phyloP scores from a whole-genome alignment of 2,329 filamentous ascomycete species.

The Leptodontidium sp. region DNA sequence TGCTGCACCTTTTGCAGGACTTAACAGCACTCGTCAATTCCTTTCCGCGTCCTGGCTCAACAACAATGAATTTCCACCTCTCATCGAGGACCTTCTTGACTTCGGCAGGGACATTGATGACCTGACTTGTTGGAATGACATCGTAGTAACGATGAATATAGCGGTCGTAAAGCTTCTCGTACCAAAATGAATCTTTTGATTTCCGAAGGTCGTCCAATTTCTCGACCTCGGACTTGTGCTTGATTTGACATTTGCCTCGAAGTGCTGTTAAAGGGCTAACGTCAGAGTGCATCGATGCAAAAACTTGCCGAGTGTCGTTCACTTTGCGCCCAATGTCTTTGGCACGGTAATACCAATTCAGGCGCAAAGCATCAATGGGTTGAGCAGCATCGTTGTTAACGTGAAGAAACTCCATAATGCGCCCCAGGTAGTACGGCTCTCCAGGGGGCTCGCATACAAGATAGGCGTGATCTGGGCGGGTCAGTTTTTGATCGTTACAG shows the following conservation, averaged over 20 bases:
- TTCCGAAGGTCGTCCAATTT: constrained; percentile 87
- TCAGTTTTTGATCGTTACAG: constrained; percentile 6
- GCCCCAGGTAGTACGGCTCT: constrained; percentile 95
- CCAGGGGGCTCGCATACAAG: constrained; percentile 96
- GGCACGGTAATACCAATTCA: constrained; percentile 98
- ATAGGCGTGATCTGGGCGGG: constrained; percentile 80
- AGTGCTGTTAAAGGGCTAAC: constrained; percentile 90
- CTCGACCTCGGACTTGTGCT: constrained; percentile 85
- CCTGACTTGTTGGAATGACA: constrained; percentile 87
- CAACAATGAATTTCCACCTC: constrained; percentile 94
- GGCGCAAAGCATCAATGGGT: constrained; percentile 84
- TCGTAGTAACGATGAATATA: constrained; percentile 99
- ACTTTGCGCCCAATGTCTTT: constrained; percentile 94
- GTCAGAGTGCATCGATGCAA: constrained; percentile 98
- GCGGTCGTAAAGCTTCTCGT: constrained; percentile 95
- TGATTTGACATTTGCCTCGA: constrained; percentile 91
- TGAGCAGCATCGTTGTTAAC: constrained; percentile 75
- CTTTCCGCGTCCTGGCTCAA: constrained; percentile 92
- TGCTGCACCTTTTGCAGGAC: constrained; percentile 89
- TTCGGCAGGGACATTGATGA: constrained; percentile 94
- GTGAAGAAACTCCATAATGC: constrained; percentile 98
- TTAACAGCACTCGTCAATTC: constrained; percentile 97
- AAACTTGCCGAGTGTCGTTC: constrained; percentile 88
- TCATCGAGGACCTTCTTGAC: constrained; percentile 97
- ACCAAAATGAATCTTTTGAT: constrained; percentile 90